Evolutionary conservation across 225 moss, liverwort and hornwort species (phyloP), one percentile per base, ranked within the genome.

Genomic region (Sphagnum contortum): DNA sequence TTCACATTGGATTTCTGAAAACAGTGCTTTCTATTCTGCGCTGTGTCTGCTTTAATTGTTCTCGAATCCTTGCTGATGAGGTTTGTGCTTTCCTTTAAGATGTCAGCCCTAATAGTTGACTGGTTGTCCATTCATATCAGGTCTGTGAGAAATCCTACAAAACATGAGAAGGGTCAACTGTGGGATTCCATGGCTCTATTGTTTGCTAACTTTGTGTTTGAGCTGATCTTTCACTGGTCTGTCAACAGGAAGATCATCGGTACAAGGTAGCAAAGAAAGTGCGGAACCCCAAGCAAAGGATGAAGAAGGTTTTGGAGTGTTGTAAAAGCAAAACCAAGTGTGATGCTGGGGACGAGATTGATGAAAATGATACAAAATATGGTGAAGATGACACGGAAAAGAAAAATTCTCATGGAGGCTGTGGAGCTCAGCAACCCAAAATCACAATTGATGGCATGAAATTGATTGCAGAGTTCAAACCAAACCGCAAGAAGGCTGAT

Each of bases 381-480:
- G 84, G 78, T 11, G 84, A 83, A 49, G 93, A 81, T 58, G 83
- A 93, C 73, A 75, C 63, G 0, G 87, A 98, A 77, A 98, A 91
- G 63, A 89, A 98, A 76, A 98, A 98, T 49, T 88, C 87, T 0
- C 98, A 98, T 59, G 98, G 98, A 71, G 98, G 98, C 12, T 98
- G 98, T 78, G 98, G 98, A 51, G 93, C 98, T 10, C 85, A 86
- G 63, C 98, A 98, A 57, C 98, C 98, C 5, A 98, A 98, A 80
- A 93, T 89, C 50, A 91, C 79, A 46, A 98, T 98, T 73, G 98
- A 98, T 72, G 98, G 98, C 5, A 98, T 98, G 98, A 98, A 98
- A 68, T 80, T 98, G 46, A 77, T 93, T 29, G 93, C 93, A 51
- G 98, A 98, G 68, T 98, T 98, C 62, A 98, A 98, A 68, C 73